Percentiles rank a stretch among this genome's conserved stretches.
These are phyloP conservation scores for Urtica urens DNA, from an alignment of 306 rosid species.

Conservation along the genomic window DNA sequence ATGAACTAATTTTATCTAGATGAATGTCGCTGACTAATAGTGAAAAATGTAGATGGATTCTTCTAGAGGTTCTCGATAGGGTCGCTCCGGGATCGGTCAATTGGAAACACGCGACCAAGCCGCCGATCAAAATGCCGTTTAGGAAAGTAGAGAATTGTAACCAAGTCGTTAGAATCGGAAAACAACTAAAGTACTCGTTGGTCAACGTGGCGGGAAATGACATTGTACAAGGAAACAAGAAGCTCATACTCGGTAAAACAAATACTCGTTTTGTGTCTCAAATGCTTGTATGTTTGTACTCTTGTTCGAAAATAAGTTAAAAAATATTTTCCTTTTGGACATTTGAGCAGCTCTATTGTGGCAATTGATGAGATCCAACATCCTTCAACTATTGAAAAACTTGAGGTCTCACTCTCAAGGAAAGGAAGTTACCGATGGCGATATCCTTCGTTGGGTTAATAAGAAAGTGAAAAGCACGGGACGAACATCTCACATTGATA, in stretches of 20 bases:
- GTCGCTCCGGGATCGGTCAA: slow-evolving; percentile 73
- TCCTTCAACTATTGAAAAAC: slow-evolving; percentile 78
- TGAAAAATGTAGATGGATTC: slow-evolving; percentile 61
- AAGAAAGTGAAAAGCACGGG: slow-evolving; percentile 69
- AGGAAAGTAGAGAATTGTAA: slow-evolving; percentile 96
- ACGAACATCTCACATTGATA: slow-evolving; percentile 62
- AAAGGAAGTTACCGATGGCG: slow-evolving; percentile 78
- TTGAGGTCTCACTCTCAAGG: slow-evolving; percentile 81
- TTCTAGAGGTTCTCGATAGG: slow-evolving; percentile 83
- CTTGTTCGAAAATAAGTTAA: background rate
- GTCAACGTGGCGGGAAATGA: slow-evolving; percentile 91
- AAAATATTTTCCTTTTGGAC: slow-evolving; percentile 2
- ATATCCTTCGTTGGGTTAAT: slow-evolving; percentile 81
- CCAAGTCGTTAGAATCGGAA: slow-evolving; percentile 67
- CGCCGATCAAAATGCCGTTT: slow-evolving; percentile 96
- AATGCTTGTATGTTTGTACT: no score
- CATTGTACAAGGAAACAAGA: slow-evolving; percentile 97
- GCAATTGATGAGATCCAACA: slow-evolving; percentile 88
- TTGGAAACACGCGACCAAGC: slow-evolving; percentile 92
- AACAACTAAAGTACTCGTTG: slow-evolving; percentile 61
- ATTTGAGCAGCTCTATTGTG: slow-evolving; percentile 77
- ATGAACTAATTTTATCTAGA: no score
- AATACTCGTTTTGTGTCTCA: no score
- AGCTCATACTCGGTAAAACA: slow-evolving; percentile 95
- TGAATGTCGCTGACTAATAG: background rate